Percentiles rank a stretch among this genome's conserved stretches.
phyloP scores from a whole-genome alignment of 1,139 yeast genomes.

The Casaregolazyma lundiana region DNA sequence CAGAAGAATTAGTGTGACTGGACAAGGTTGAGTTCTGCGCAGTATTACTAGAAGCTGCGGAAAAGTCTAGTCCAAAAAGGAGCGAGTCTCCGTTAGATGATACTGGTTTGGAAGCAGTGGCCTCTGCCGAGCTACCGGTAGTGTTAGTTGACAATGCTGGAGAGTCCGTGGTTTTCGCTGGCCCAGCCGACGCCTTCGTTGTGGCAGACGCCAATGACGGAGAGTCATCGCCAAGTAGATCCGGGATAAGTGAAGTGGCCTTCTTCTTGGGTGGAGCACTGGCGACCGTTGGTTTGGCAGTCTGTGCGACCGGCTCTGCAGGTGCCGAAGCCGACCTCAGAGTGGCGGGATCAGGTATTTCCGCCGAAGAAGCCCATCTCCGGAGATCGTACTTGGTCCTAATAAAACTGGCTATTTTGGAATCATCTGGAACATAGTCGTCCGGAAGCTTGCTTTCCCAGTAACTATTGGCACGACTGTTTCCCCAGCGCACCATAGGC shows the following conservation, averaged over 20 bases:
- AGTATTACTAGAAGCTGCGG: constrained; percentile 21
- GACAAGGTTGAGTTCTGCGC: constrained; percentile 12
- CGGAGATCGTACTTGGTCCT: constrained; percentile 86
- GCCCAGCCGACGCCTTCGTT: constrained; percentile 7
- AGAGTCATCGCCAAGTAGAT: constrained; percentile 19
- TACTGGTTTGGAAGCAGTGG: constrained; percentile 20
- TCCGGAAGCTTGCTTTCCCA: constrained; percentile 83
- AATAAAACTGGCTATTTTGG: constrained; percentile 83
- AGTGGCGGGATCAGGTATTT: constrained; percentile 57
- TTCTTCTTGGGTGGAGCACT: not conserved
- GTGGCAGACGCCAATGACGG: constrained; percentile 14
- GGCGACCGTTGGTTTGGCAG: constrained; percentile 6
- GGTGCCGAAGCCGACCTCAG: constrained; percentile 17
- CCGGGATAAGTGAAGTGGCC: constrained; percentile 18
- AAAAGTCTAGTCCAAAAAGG: constrained; percentile 34
- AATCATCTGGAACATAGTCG: constrained; percentile 71
- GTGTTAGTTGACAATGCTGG: not conserved
- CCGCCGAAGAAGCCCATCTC: constrained; percentile 64
- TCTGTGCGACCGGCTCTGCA: constrained; percentile 1
- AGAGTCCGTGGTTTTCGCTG: constrained; percentile 8
- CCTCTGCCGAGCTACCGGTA: constrained; percentile 19
- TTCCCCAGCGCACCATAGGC: constrained; percentile 84
- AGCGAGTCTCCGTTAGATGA: constrained; percentile 23
- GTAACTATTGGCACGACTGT: constrained; percentile 61
- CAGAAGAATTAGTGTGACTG: constrained; percentile 19